A percentile compares a stretch with the other conserved stretches of the same genome.
phyloP scores from a whole-genome alignment of 768 basidiomycete species.

The Exidia glandulosa region DNA sequence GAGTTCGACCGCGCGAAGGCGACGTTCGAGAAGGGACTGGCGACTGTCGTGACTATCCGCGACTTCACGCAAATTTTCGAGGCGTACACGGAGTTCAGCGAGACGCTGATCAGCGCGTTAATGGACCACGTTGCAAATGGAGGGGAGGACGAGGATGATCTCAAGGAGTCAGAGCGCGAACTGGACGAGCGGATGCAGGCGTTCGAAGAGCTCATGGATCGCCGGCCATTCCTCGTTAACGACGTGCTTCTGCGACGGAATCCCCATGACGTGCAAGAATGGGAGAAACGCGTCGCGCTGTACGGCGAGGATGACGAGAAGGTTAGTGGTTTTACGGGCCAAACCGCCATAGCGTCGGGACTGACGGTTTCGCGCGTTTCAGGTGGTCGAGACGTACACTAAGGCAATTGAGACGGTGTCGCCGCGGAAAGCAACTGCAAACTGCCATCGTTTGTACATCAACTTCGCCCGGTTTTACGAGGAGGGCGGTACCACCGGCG shows the following conservation, averaged over 20 bases:
- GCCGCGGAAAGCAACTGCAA: constrained; percentile 83
- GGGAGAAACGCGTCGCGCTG: constrained; percentile 94
- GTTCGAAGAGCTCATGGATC: constrained; percentile 90
- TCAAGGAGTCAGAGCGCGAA: constrained; percentile 68
- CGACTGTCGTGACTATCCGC: constrained; percentile 77
- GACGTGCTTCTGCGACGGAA: constrained; percentile 89
- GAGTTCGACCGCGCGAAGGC: constrained; percentile 86
- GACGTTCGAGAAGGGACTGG: constrained; percentile 82
- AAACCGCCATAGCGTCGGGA: too few relatives aligned
- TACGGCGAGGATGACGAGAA: constrained; percentile 92
- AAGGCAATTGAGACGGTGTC: constrained; percentile 79
- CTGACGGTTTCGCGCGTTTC: too few relatives aligned
- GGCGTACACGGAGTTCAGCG: constrained; percentile 88
- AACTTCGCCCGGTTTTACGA: constrained; percentile 98
- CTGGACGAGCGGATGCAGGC: constrained; percentile 82
- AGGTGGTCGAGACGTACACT: constrained; percentile 92
- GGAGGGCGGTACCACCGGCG: constrained; percentile 73
- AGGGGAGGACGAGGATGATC: constrained; percentile 63
- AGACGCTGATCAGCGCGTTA: constrained; percentile 77
- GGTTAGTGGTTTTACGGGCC: constrained; percentile 43
- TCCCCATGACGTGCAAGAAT: constrained; percentile 96
- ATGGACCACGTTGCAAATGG: constrained; percentile 77
- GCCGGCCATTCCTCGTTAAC: constrained; percentile 91
- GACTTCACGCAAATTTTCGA: constrained; percentile 99
- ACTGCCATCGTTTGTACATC: constrained; percentile 80